Evolutionary conservation across 495 filamentous ascomycete genomes (phyloP), one percentile per base, ranked within the genome.

Genomic region (Immersiella caudata): DNA sequence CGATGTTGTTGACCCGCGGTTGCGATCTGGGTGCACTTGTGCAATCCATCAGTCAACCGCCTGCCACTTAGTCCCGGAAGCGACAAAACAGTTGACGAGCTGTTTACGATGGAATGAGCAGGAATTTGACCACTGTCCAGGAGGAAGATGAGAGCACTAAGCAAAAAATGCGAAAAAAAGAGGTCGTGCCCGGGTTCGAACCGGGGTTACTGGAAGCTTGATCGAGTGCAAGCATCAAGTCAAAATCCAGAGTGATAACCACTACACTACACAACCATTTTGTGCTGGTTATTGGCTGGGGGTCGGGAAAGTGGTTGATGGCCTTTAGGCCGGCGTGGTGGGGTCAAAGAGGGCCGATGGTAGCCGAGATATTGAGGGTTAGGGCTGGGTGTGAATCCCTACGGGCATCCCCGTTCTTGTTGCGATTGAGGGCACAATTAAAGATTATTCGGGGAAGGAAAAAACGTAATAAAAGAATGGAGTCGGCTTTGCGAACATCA

Each of bases 151-250:
- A 54, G n/a, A 54, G n/a, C 21, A 54, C 2, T 2, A 22, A 55
- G 21, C 11, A 55, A 26, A 12, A 55, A 22, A 55, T n/a, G n/a
- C 6, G 3, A 68, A 68, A 59, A 61, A 46, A 27, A 35, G 21
- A 69, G 67, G 67, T 69, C 67, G 67, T 69, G 62, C 67, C 67
- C 62, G 62, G 67, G 67, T 69, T 69, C 67, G 67, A 69, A 65
- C 67, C 62, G 62, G 67, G 67, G 62, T 69, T 66, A 65, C 50
- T 65, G 57, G 67, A 65, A 69, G 21, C 29, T 14, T 33, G 20
- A 25, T 25, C 46, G 12, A 18, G 57, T n/a, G n/a, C 4, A 2
- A 35, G 14, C 1, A 27, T 18, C 40, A 51, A 52, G n/a, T 65
- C 67, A 66, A 69, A 69, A 69, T 65, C 67, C 57, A 65, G 50